Conservation (phyloP, 768 basidiomycete species). For the Lactarius deliciosus region DNA sequence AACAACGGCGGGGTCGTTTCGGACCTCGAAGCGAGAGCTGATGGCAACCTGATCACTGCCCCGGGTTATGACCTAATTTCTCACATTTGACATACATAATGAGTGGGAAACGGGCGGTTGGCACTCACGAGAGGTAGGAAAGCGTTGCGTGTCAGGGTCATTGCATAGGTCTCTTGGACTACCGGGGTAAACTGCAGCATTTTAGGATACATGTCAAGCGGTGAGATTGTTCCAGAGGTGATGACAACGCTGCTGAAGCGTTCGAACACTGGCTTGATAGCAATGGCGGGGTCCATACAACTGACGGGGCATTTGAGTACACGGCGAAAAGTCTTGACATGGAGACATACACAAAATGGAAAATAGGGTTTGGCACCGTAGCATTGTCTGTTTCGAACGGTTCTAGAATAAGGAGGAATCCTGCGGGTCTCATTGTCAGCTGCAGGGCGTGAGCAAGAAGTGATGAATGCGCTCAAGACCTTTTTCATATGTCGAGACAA, state of each 20-base stretch:
- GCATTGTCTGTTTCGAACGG: slow-evolving; percentile 99
- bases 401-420: slow-evolving; percentile 94
- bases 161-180: slow-evolving; percentile 94
- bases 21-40: slow-evolving; percentile 96
- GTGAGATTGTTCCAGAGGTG: slow-evolving; percentile 97
- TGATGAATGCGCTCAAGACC: slow-evolving; percentile 46
- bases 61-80: slow-evolving; percentile 84
- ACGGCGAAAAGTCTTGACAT: slow-evolving; percentile 8
- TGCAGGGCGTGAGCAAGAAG: neutral
- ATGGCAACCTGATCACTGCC: slow-evolving; percentile 99
- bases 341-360: slow-evolving; percentile 83
- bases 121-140: slow-evolving; percentile 84
- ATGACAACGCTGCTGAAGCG: slow-evolving; percentile 98
- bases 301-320: slow-evolving; percentile 42
- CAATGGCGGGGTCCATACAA: slow-evolving; percentile 95
- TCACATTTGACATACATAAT: slow-evolving; percentile 14
- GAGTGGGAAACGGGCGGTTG: neutral
- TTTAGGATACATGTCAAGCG: slow-evolving; percentile 99
- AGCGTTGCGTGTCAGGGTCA: slow-evolving; percentile 95
- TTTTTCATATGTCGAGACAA: slow-evolving; percentile 98
- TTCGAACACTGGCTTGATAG: slow-evolving; percentile 97
- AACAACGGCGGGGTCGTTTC: slow-evolving; percentile 98
- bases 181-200: slow-evolving; percentile 98
- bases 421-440: slow-evolving; percentile 41
- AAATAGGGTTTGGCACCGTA: slow-evolving; percentile 97